Evolutionary conservation across 352 stramenopile genomes (phyloP).

Genomic region (Globisporangium alternatum): DNA sequence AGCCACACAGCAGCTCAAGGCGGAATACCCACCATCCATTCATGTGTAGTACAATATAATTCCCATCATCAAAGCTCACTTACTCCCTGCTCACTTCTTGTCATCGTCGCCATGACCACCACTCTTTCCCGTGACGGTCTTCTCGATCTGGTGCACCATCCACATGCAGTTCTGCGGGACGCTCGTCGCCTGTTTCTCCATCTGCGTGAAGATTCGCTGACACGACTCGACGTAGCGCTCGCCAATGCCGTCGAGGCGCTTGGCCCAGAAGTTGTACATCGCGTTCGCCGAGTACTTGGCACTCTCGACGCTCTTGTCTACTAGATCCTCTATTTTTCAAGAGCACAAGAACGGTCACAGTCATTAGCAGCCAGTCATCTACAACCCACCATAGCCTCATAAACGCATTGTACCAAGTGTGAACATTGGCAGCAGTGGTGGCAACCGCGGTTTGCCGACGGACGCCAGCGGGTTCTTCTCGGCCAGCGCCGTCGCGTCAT

Average conservation of each 20-base stretch:
- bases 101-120: constrained; percentile 21
- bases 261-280: constrained; percentile 75
- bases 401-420: constrained; percentile 31
- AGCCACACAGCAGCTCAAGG: not conserved
- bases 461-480: constrained; percentile 46
- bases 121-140: constrained; percentile 28
- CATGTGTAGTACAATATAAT: not conserved
- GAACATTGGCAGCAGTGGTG: constrained; percentile 45
- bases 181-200: constrained; percentile 54
- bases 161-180: constrained; percentile 45
- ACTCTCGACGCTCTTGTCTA: constrained; percentile 41
- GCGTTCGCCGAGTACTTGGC: constrained; percentile 47
- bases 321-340: constrained; percentile 27
- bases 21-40: not conserved
- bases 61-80: not conserved
- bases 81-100: constrained; percentile 10
- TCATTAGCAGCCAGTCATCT: not conserved
- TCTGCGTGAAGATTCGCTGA: constrained; percentile 49
- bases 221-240: constrained; percentile 73
- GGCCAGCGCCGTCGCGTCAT: constrained; percentile 31
- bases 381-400: not conserved
- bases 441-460: constrained; percentile 38
- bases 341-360: not conserved
- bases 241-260: constrained; percentile 58
- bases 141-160: constrained; percentile 45